Evolutionary conservation across 192 early-diverging fungal species (phyloP), one percentile per base, ranked within the genome.

Genomic region (Polychytrium aggregatum): DNA sequence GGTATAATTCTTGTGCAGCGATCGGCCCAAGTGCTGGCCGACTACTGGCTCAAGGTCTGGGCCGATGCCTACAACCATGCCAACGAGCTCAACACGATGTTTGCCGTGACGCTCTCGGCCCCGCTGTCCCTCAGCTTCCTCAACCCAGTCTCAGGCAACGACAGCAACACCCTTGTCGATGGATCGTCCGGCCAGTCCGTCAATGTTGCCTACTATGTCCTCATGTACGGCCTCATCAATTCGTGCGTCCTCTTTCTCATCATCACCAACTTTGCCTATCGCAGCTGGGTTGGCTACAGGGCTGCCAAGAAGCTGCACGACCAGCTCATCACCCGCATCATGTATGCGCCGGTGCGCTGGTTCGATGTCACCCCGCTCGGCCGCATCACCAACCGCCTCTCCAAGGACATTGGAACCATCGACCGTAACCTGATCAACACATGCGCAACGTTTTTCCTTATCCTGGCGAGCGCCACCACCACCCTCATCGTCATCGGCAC

Each of bases 371-470:
- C 83, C 1, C 84, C 84, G 20, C 48, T 79, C 9, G 84, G 84
- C 21, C 63, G 81, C 11, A 79, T 84, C 37, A 25, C 83, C 55
- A 96, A 90, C 64, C 64, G 92, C 31, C 93, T 95, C 55, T 85
- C 84, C 26, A 82, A 84, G n/a, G 90, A 97, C 63, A 76, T 94
- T 41, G n/a, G 11, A 13, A 26, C 17, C 11, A 33, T 33, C 31
- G 31, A 11, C 31, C 4, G 11, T 11, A 8, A 4, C 31, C 4
- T 33, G 31, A 8, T 33, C 31, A 33, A 33, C 11, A 82, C 81
- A 0, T 76, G 78, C 53, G 62, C 82, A 46, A 55, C 85, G 1
- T 49, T 72, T 7, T 55, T 74, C 10, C 62, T 55, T 18, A 82
- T 79, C 0, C 55, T 86, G 1, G 52, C 74, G 6, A 56, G 55